These are phyloP conservation scores for Lecanosticta acicola DNA, from an alignment of 2,329 filamentous ascomycete species.

Conservation along the genomic window DNA sequence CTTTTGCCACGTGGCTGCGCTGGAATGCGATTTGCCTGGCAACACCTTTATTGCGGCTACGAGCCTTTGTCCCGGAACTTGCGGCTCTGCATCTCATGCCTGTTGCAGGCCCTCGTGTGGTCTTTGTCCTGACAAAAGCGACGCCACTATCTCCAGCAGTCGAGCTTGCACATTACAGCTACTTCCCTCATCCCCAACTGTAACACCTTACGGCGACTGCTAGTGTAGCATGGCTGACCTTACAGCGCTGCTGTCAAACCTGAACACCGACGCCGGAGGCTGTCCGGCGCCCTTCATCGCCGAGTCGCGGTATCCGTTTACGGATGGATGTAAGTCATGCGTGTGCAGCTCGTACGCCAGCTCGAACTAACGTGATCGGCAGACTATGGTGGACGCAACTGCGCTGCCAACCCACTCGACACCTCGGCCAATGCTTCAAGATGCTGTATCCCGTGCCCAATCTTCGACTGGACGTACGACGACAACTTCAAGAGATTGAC, in stretches of 20 bases:
- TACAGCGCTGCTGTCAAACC: constrained; percentile 8
- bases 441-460: constrained; percentile 81
- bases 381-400: constrained; percentile 24
- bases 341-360: not conserved
- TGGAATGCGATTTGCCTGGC: no score
- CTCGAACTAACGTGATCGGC: no score
- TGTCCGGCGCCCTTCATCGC: constrained; percentile 27
- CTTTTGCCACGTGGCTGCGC: no score
- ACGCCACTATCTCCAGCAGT: no score
- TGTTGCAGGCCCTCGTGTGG: no score
- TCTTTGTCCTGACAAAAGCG: no score
- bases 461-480: constrained; percentile 65
- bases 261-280: constrained; percentile 21
- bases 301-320: constrained; percentile 20
- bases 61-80: no score
- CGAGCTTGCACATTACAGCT: no score
- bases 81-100: no score
- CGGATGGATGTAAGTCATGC: constrained; percentile 23
- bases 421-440: constrained; percentile 15
- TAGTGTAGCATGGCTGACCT: constrained; percentile 5
- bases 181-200: no score
- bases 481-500: constrained; percentile 51
- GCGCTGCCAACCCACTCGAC: constrained; percentile 24
- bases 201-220: no score
- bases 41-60: no score